Base-by-base conservation (phyloP, 306 rosid genomes). In the Chamaecrista fasciculata region DNA sequence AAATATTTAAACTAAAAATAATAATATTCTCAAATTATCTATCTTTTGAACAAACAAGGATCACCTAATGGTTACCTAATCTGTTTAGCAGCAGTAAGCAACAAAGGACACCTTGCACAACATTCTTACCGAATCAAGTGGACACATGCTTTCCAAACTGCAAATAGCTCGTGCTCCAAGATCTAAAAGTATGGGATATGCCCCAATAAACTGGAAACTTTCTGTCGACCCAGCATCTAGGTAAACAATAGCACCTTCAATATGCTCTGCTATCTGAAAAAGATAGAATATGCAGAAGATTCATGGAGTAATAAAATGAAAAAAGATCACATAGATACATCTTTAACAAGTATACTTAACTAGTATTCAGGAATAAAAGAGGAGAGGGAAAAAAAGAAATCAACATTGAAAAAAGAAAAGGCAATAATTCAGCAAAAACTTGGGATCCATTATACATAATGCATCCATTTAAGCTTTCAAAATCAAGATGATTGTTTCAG, bases 171-270 rank as follows among this genome's bases (percentile, higher is more conserved):
- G 88, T 18, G 82, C 93, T 61, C 98, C 96, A 36, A 81, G 87
- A 62, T 83, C 86, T 34, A 92, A 83, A 78, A 92, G 82, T 64
- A 85, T 44, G 33, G 96, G 76, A 76, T 79, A 90, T 8, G 96
- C 92, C 72, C 87, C 96, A 26, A 73, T 80, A 76, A 78, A 76
- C 50, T 90, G 98, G 79, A 92, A 92, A 77, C 96, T 90, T 76
- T 92, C 93, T 1, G 87, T 78, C 37, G 84, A 73, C 40, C 98
- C 98, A 65, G 91, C 93, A 85, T 92, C 98, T 49, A 92, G 72
- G 80, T 90, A 89, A 75, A 92, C 76, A 77, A 85, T 42, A 46
- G 88, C 78, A 69, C 84, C 98, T 72, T 87, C 86, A 76, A 92
- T 72, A 73, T 86, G 81, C 78, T 89, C 96, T 24, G 96, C 80